Evolutionary conservation across 768 basidiomycete species (phyloP), one percentile per base, ranked within the genome.

Genomic region (Boletus sensibilis): DNA sequence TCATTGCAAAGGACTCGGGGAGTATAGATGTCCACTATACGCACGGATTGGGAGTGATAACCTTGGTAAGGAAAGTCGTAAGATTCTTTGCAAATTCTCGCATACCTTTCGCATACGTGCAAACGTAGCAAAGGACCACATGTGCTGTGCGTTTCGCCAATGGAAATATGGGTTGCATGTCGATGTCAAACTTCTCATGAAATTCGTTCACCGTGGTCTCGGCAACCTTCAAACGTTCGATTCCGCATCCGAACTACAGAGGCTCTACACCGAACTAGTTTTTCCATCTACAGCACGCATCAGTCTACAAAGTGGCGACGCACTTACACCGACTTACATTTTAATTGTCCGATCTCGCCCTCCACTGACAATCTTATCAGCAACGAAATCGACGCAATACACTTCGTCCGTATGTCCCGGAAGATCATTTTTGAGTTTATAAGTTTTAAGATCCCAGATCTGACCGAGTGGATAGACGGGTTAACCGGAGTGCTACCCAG

Each of bases 361-460:
- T n/a, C 95, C 96, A 68, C 93, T 96, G 61, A 97, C 94, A n/a
- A 98, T 83, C 72, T 99, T 99, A 76, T 99, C 96, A 1, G 94
- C 95, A 2, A 99, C 95, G 68, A 97, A 99, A 73, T 98, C 96
- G 16, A 99, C 96, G 66, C 96, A 98, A 74, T 98, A 98, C 35
- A 99, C 95, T 71, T 99, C 96, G 63, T 99, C 96, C 1, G 90
- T 91, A 69, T 99, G 96, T 20, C 96, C 96, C 0, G 94, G 93
- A 18, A 99, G 83, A 71, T 99, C 96, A 8, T 82, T 85, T 68
- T 92, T 90, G 59, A 99, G 85, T 74, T 99, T 98, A 73, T 92
- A 93, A 7, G 94, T 98, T 71, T 92, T 94, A 53, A 98, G 78
- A 71, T 97, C 92, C 96, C 96, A 98, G 23, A 98, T 86, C 94